phyloP scores from a whole-genome alignment of 192 early-diverging fungal species.

The Coemansia sp. region DNA sequence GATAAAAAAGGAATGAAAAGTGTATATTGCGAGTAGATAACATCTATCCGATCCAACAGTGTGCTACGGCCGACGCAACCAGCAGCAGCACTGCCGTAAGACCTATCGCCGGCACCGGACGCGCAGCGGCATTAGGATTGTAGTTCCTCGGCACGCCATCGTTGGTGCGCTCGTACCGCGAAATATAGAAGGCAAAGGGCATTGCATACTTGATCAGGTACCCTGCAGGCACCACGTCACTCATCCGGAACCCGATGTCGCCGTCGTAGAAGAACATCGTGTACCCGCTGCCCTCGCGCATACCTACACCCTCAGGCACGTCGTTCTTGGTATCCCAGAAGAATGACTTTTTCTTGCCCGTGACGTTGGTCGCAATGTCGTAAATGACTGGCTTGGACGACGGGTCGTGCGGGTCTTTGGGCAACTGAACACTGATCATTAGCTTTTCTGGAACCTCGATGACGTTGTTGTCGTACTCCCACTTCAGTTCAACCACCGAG shows the following conservation, averaged over 20 bases:
- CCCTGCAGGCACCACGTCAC: slow-evolving; percentile 48
- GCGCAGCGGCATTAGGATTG: slow-evolving; percentile 39
- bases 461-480: slow-evolving; percentile 55
- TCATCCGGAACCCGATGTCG: slow-evolving; percentile 53
- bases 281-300: slow-evolving; percentile 53
- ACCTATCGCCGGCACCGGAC: slow-evolving; percentile 12
- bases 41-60: slow-evolving; percentile 3
- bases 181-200: slow-evolving; percentile 53
- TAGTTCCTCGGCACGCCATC: slow-evolving; percentile 49
- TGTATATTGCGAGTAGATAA: too few relatives aligned
- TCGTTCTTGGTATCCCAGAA: slow-evolving; percentile 55
- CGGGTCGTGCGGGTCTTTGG: slow-evolving; percentile 44
- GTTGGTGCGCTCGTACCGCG: slow-evolving; percentile 48
- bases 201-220: slow-evolving; percentile 52
- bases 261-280: slow-evolving; percentile 53
- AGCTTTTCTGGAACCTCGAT: slow-evolving; percentile 49
- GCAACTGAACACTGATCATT: slow-evolving; percentile 52
- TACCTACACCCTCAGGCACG: slow-evolving; percentile 49
- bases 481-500: slow-evolving; percentile 47
- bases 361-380: slow-evolving; percentile 50
- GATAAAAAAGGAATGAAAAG: too few relatives aligned
- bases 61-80: slow-evolving; percentile 1
- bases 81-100: slow-evolving; percentile 13
- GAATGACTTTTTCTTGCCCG: slow-evolving; percentile 39
- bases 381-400: slow-evolving; percentile 42